These are phyloP conservation scores for Ophiostoma perfectum DNA, from an alignment of 2,329 filamentous ascomycete genomes.

Conservation along the genomic window DNA sequence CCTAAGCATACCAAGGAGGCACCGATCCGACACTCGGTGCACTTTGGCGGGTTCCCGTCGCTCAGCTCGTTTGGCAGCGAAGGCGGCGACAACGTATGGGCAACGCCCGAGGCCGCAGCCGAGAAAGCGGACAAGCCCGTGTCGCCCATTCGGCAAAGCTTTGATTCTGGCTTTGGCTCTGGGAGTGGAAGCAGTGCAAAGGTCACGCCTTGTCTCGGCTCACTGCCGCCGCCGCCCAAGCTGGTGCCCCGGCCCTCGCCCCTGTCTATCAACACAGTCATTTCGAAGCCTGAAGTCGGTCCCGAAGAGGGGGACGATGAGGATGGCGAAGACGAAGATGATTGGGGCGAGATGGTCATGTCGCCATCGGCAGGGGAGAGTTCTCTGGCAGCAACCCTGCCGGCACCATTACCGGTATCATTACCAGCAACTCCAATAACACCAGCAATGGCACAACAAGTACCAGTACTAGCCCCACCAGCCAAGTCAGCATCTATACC, in stretches of 20 bases:
- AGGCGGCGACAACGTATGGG: background rate
- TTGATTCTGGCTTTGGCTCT: background rate
- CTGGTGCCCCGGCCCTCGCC: background rate
- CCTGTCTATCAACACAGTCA: background rate
- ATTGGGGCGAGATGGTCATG: slow-evolving; percentile 57
- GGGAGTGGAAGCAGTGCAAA: background rate
- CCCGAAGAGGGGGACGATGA: background rate
- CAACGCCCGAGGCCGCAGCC: background rate
- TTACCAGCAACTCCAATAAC: background rate
- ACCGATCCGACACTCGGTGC: background rate
- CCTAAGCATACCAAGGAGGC: slow-evolving; percentile 11
- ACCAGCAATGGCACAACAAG: background rate
- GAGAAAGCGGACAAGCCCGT: background rate
- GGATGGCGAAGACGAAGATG: slow-evolving; percentile 45
- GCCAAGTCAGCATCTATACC: background rate
- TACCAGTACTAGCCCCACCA: too few relatives aligned
- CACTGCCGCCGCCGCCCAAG: slow-evolving; percentile 13
- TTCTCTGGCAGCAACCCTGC: background rate
- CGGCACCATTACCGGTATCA: background rate
- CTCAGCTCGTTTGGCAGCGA: background rate
- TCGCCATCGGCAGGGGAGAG: slow-evolving; percentile 32
- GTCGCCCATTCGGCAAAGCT: background rate
- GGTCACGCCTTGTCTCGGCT: background rate
- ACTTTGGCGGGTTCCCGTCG: slow-evolving; percentile 5
- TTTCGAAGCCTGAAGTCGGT: background rate